phyloP scores from a whole-genome alignment of 2,329 filamentous ascomycete genomes.

The Claviceps sp. region DNA sequence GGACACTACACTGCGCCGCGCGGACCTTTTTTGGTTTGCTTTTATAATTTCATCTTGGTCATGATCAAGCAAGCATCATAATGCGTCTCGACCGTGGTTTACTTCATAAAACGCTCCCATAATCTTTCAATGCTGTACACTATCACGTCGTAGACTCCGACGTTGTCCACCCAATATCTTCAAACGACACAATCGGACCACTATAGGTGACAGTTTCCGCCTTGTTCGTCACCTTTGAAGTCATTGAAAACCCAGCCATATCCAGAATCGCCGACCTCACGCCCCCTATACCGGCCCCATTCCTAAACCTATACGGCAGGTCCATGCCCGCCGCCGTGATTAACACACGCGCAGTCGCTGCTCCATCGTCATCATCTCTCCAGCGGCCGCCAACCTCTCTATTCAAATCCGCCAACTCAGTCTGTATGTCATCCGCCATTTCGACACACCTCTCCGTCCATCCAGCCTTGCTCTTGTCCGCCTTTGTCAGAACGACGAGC shows the following conservation, averaged over 20 bases:
- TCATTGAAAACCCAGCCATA: constrained; percentile 24
- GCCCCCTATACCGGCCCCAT: constrained; percentile 26
- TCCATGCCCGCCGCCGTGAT: constrained; percentile 26
- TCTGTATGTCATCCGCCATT: constrained; percentile 15
- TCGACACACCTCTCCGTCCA: constrained; percentile 17
- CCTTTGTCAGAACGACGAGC: constrained; percentile 41
- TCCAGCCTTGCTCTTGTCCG: constrained; percentile 30
- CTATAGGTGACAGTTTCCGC: constrained; percentile 22
- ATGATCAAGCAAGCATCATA: background rate
- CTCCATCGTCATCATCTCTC: constrained; percentile 12
- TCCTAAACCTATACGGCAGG: constrained; percentile 16
- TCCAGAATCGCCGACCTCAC: constrained; percentile 26
- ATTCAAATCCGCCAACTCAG: constrained; percentile 14
- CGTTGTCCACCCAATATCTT: constrained; percentile 23
- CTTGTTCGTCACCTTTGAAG: constrained; percentile 19
- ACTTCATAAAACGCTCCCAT: too few relatives aligned
- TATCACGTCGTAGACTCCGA: background rate
- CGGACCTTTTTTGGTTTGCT: background rate
- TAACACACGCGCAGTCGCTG: constrained; percentile 19
- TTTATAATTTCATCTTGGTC: background rate
- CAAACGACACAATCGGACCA: constrained; percentile 25
- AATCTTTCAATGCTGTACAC: too few relatives aligned
- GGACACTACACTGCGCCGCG: background rate
- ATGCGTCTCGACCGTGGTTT: too few relatives aligned
- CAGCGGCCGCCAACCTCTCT: constrained; percentile 13